phyloP scores from a whole-genome alignment of 139 green algal genomes.

The Chlorella vulgaris region DNA sequence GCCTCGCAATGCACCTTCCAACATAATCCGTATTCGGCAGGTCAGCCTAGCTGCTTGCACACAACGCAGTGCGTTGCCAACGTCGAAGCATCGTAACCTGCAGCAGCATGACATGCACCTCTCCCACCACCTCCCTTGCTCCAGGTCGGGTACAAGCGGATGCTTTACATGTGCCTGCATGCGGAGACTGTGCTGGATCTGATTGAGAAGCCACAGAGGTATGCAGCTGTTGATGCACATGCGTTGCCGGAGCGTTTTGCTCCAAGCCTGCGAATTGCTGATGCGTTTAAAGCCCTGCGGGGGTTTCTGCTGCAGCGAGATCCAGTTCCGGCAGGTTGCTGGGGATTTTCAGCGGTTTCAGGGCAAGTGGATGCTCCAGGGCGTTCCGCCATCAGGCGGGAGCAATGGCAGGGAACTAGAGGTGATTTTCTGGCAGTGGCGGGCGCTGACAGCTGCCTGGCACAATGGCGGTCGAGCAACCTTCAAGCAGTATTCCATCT shows the following conservation, averaged over 20 bases:
- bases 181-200: constrained; percentile 64
- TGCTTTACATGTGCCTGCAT: constrained; percentile 67
- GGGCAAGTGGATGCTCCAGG: constrained; percentile 68
- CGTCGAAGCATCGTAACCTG: too few relatives aligned
- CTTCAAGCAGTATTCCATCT: too few relatives aligned
- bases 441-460: too few relatives aligned
- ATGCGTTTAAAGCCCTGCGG: too few relatives aligned
- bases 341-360: constrained; percentile 65
- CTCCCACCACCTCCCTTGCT: not conserved
- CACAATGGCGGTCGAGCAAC: too few relatives aligned
- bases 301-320: constrained; percentile 37
- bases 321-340: constrained; percentile 65
- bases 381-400: not conserved
- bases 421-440: too few relatives aligned
- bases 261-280: too few relatives aligned
- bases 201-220: constrained; percentile 48
- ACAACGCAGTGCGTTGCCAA: too few relatives aligned
- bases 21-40: constrained; percentile 53
- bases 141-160: constrained; percentile 65
- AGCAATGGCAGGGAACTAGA: not conserved
- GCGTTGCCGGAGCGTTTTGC: too few relatives aligned
- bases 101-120: not conserved
- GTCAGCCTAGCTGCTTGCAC: constrained; percentile 22
- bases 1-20: constrained; percentile 18
- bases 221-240: not conserved